These are phyloP conservation scores for Rugiboletus extremiorientalis DNA, from an alignment of 1,284 basidiomycete species.

Conservation along the genomic window DNA sequence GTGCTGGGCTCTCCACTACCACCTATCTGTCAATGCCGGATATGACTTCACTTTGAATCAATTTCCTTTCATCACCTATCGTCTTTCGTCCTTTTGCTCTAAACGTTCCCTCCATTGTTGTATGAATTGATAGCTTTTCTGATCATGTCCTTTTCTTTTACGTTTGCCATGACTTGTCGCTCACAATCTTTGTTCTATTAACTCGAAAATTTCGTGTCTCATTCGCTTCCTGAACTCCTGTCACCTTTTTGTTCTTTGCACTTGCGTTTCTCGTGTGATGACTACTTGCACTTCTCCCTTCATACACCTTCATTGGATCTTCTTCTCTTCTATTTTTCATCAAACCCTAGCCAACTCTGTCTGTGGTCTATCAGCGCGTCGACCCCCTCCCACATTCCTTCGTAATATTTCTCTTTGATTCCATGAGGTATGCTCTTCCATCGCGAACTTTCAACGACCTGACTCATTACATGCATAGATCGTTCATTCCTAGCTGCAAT, in stretches of 20 bases:
- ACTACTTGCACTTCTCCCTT: neutral
- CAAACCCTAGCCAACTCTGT: neutral
- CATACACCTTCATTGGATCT: neutral
- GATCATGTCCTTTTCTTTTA: neutral
- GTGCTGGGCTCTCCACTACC: slow-evolving; percentile 1
- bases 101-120: neutral
- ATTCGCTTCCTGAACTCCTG: slow-evolving; percentile 1
- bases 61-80: neutral
- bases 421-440: slow-evolving; percentile 14
- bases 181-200: slow-evolving; percentile 6
- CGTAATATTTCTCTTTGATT: slow-evolving; percentile 9
- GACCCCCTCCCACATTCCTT: slow-evolving; percentile 4
- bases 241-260: slow-evolving; percentile 13
- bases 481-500: neutral
- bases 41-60: no score
- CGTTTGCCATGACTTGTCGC: neutral
- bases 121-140: neutral
- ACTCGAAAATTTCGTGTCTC: neutral
- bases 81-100: neutral
- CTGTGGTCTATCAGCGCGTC: neutral
- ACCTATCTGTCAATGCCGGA: neutral
- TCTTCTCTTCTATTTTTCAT: neutral
- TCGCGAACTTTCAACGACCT: neutral
- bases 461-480: slow-evolving; percentile 4
- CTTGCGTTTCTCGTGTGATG: slow-evolving; percentile 1